phyloP scores from a whole-genome alignment of 306 rosid species.

The Betula pendula region DNA sequence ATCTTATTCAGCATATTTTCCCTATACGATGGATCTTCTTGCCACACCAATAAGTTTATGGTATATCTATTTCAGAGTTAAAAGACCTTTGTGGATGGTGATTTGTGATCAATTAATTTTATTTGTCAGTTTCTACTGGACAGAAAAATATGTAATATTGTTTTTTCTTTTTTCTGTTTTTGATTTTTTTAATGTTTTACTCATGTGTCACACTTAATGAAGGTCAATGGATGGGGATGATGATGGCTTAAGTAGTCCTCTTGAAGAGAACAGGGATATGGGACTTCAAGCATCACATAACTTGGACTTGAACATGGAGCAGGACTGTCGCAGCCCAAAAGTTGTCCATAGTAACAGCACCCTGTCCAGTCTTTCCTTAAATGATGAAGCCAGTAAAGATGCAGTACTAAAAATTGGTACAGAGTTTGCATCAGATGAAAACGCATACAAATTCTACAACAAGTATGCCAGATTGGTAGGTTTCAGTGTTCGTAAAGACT shows the following conservation, averaged over 20 bases:
- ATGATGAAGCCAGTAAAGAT: conserved; percentile 7
- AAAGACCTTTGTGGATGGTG: background rate
- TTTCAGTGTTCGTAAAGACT: conserved; percentile 65
- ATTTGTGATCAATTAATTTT: background rate
- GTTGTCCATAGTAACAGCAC: conserved; percentile 24
- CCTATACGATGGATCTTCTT: background rate
- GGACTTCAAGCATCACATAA: conserved; percentile 36
- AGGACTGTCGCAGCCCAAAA: conserved; percentile 44
- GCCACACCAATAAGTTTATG: background rate
- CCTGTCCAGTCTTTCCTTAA: conserved; percentile 21
- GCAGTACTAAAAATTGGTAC: conserved; percentile 37
- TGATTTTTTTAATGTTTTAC: conserved; percentile 1
- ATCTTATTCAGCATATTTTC: background rate
- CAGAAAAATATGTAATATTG: background rate
- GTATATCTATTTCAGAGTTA: background rate
- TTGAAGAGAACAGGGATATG: conserved; percentile 32
- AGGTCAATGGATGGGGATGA: conserved; percentile 54
- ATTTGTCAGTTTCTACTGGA: conserved; percentile 6
- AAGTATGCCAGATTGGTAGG: conserved; percentile 60
- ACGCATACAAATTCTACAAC: conserved; percentile 54
- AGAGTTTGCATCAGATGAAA: conserved; percentile 64
- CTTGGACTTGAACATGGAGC: conserved; percentile 67
- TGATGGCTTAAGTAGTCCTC: conserved; percentile 30
- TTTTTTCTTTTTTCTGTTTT: background rate
- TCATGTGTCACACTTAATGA: conserved; percentile 23